Evolutionary conservation across 345 rosid genomes (phyloP).

Genomic region (Mercurialis annua): DNA sequence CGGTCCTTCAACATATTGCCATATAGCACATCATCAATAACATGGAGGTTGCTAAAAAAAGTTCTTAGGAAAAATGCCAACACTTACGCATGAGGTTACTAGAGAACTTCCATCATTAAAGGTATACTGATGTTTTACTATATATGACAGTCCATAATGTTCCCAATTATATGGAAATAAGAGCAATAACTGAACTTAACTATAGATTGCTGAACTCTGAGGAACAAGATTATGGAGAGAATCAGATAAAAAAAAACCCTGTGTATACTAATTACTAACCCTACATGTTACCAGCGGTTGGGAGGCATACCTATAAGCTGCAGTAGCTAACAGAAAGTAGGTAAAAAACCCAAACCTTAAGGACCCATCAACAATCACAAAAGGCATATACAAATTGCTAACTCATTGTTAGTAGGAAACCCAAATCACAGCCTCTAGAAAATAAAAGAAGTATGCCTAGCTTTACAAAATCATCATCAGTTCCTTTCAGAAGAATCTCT

Average conservation of each 20-base stretch:
- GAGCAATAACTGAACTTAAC: not conserved
- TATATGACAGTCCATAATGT: not conserved
- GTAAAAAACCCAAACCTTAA: not conserved
- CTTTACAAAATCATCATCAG: not conserved
- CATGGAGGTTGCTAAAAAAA: not conserved
- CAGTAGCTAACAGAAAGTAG: not conserved
- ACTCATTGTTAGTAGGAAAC: not conserved
- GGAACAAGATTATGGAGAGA: not conserved
- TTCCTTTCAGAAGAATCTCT: not conserved
- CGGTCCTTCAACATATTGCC: not conserved
- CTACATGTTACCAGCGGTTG: not conserved
- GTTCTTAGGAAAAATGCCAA: not conserved
- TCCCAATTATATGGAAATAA: not conserved
- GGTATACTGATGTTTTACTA: not conserved
- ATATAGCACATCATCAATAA: constrained; percentile 3
- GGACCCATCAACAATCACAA: not conserved
- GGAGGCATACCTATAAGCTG: not conserved
- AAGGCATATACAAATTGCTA: not conserved
- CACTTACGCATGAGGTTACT: not conserved
- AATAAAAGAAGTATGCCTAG: not conserved
- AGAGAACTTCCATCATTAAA: not conserved
- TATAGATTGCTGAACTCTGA: not conserved
- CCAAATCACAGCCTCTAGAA: not conserved
- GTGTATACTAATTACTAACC: not conserved
- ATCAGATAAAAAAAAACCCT: not conserved